Percentiles rank a stretch among this genome's conserved stretches.
These are phyloP conservation scores for Diplosphaera chodatii DNA, from an alignment of 139 green algal species.

Conservation along the genomic window DNA sequence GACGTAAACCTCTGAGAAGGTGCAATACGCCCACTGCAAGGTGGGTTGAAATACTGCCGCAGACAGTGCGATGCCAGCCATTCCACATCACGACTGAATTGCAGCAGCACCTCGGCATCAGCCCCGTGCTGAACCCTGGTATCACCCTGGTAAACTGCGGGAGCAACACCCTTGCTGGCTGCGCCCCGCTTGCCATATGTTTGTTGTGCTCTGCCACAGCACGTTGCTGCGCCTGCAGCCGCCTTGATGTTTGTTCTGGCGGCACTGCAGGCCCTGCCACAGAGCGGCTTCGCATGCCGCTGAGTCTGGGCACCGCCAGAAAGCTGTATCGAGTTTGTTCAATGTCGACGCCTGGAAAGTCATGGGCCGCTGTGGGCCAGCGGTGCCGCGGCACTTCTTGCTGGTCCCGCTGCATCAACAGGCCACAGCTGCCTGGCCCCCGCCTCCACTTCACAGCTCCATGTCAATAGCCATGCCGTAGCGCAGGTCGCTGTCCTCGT, in stretches of 20 bases:
- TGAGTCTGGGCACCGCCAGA: neutral
- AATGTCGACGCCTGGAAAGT: too few relatives aligned
- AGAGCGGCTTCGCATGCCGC: neutral
- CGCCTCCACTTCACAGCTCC: conserved; percentile 70
- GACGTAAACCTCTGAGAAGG: neutral
- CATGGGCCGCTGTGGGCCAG: too few relatives aligned
- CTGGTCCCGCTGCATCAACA: too few relatives aligned
- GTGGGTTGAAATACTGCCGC: too few relatives aligned
- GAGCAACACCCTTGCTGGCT: neutral
- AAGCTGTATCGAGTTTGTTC: neutral
- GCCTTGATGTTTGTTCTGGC: neutral
- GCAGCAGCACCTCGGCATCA: too few relatives aligned
- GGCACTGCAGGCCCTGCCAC: neutral
- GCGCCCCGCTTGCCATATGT: too few relatives aligned
- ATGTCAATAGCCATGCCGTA: conserved; percentile 72
- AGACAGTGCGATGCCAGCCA: neutral
- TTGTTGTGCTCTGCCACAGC: neutral
- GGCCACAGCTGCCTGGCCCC: too few relatives aligned
- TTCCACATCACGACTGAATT: neutral
- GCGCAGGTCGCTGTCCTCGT: conserved; percentile 33
- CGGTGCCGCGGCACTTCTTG: too few relatives aligned
- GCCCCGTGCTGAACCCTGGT: too few relatives aligned
- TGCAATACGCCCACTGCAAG: neutral
- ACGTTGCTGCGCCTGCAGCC: neutral
- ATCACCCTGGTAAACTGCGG: neutral